Evolutionary conservation across 129 eudicot genomes (phyloP).

Genomic region (Calendula officinalis): DNA sequence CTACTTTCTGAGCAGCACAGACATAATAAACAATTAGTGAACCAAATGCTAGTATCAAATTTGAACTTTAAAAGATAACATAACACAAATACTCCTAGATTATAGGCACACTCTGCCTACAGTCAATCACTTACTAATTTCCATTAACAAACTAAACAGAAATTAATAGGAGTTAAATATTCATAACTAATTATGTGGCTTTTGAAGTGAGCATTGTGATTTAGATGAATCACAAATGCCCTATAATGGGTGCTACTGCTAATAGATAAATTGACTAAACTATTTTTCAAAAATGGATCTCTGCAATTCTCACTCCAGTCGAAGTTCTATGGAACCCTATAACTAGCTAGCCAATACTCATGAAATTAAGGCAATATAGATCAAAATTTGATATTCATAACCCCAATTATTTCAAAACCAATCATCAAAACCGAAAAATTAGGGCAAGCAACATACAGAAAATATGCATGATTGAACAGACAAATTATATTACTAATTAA

Average conservation of each 20-base stretch:
- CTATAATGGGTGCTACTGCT: too few relatives aligned
- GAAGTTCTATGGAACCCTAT: too few relatives aligned
- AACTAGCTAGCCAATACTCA: too few relatives aligned
- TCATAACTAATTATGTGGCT: neutral
- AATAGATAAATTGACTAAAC: too few relatives aligned
- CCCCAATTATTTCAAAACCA: neutral
- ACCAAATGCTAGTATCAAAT: neutral
- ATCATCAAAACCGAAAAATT: neutral
- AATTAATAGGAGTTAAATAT: neutral
- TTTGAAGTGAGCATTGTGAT: too few relatives aligned
- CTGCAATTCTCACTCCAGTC: too few relatives aligned
- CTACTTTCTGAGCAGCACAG: slow-evolving; percentile 47
- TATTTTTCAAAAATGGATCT: too few relatives aligned
- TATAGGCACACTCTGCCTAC: neutral
- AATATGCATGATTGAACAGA: slow-evolving; percentile 12
- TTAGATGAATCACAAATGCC: too few relatives aligned
- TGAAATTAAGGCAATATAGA: too few relatives aligned
- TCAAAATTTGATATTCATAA: neutral
- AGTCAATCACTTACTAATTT: slow-evolving; percentile 4
- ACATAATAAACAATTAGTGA: slow-evolving; percentile 11
- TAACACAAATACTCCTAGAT: neutral
- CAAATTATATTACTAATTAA: neutral
- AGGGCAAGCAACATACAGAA: slow-evolving; percentile 4
- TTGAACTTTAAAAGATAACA: neutral
- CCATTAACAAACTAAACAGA: slow-evolving; percentile 3